phyloP scores from a whole-genome alignment of 192 early-diverging fungal species.

The Coemansia sp. region DNA sequence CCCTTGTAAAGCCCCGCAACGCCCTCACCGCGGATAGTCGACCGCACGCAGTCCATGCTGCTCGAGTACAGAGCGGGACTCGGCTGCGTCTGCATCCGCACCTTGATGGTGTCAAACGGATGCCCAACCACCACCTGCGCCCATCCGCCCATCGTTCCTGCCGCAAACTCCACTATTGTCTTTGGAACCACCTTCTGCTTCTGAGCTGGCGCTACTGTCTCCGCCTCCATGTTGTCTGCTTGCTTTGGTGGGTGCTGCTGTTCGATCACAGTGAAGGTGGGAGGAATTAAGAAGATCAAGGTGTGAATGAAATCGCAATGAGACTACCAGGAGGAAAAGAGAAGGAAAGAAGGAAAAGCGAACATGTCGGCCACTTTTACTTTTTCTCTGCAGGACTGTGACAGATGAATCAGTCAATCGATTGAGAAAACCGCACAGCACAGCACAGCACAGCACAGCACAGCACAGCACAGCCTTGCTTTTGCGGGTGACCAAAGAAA shows the following conservation, averaged over 20 bases:
- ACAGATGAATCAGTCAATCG: too few species aligned
- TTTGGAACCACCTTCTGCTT: constrained; percentile 41
- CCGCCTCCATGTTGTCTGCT: constrained; percentile 28
- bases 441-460: too few species aligned
- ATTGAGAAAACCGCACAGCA: too few species aligned
- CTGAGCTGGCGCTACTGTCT: constrained; percentile 18
- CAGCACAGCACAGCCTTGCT: too few species aligned
- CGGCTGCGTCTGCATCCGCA: constrained; percentile 71
- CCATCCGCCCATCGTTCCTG: constrained; percentile 63
- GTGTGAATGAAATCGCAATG: background rate
- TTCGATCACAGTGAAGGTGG: background rate
- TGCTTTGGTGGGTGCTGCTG: background rate
- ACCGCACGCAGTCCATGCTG: constrained; percentile 80
- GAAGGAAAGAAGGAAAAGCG: constrained; percentile 4
- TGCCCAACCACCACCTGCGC: constrained; percentile 73
- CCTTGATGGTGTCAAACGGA: constrained; percentile 88
- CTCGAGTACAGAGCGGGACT: constrained; percentile 63
- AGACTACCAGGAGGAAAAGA: background rate
- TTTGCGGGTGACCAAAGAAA: too few species aligned
- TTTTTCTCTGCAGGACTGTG: background rate
- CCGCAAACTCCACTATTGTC: constrained; percentile 46
- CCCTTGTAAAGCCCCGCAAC: constrained; percentile 81
- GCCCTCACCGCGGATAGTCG: constrained; percentile 80
- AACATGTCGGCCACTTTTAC: background rate
- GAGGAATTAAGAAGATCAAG: constrained; percentile 1